Base-by-base conservation (phyloP, 192 early-diverging fungal species). In the Backusella parvicylindrica region DNA sequence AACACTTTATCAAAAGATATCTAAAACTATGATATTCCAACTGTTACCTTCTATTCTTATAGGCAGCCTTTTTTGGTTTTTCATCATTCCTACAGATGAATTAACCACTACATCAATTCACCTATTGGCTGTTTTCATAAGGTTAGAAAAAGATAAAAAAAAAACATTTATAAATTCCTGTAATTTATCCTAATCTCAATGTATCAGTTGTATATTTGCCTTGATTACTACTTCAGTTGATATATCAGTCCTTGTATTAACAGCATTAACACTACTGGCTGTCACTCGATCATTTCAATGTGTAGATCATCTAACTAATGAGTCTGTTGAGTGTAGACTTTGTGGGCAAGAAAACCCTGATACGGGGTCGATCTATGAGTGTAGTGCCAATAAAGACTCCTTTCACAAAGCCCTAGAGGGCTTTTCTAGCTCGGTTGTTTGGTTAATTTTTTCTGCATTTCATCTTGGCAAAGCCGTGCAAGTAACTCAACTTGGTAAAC, bases 381-480 rank as follows among this genome's bases (percentile, higher is more conserved):
- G 91, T 71, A 79, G 85, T 35, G 86, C 85, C 0, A 79, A 83
- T 15, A 85, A 86, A 30, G 86, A 88, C 37, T 82, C 90, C 36
- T 92, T 92, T 78, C 79, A 85, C 1, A 86, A 87, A 23, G 84
- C 89, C 0, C 75, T 91, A 6, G 83, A 83, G 16, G 91, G 92
- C 0, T 93, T 92, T 70, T 85, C 87, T 1, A 88, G 87, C 69
- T 85, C 85, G 1, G 81, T 93, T 0, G 77, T 87, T 2, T 93
- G 91, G 91, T 84, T 93, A 8, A 89, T 93, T 12, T 89, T 92
- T 77, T 82, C 82, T 41, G 91, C 93, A 3, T 94, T 94, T 70
- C 91, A 94, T 81, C 82, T 94, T 5, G 93, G 93, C 26, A 84
- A 83, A 36, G 91, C 88, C 0, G 86, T 89, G 0, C 84, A 93